Percentiles rank a stretch among this genome's conserved stretches.
phyloP scores from a whole-genome alignment of 1,284 basidiomycete species.

The Apiotrichum gracile region DNA sequence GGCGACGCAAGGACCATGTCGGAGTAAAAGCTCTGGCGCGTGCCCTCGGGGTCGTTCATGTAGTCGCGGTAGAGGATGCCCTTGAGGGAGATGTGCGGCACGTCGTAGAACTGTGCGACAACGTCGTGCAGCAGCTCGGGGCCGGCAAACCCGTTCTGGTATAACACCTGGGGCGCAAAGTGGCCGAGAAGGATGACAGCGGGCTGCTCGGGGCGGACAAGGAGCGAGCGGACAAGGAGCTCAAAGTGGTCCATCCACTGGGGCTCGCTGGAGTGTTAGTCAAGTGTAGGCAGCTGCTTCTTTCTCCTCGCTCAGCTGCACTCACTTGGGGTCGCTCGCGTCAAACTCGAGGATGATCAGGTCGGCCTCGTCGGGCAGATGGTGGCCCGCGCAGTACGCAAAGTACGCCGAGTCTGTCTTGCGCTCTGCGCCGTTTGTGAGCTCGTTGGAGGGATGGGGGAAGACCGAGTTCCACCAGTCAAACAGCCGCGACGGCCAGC shows the following conservation, averaged over 20 bases:
- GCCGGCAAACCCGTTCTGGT: constrained; percentile 71
- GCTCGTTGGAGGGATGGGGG: constrained; percentile 86
- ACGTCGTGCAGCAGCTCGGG: constrained; percentile 79
- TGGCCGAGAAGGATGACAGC: constrained; percentile 86
- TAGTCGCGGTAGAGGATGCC: constrained; percentile 74
- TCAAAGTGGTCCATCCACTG: constrained; percentile 78
- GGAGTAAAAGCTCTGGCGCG: constrained; percentile 63
- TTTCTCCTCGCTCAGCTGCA: too few relatives aligned
- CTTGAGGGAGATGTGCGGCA: constrained; percentile 76
- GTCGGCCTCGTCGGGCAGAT: constrained; percentile 85
- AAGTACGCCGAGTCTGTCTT: constrained; percentile 86
- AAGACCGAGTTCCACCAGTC: constrained; percentile 92
- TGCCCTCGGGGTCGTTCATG: constrained; percentile 63
- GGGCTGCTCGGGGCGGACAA: constrained; percentile 59
- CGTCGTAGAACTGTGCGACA: constrained; percentile 91
- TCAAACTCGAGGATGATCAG: constrained; percentile 90
- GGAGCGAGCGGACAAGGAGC: constrained; percentile 68
- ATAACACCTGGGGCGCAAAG: constrained; percentile 76
- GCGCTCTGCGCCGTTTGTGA: constrained; percentile 90
- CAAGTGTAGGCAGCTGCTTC: background rate
- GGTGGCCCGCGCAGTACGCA: constrained; percentile 82
- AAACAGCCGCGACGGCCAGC: constrained; percentile 87
- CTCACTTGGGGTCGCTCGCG: constrained; percentile 75
- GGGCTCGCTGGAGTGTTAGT: constrained; percentile 53
- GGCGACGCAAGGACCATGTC: constrained; percentile 75